phyloP scores from a whole-genome alignment of 495 filamentous ascomycete species.

The Trichocladium antarcticum region DNA sequence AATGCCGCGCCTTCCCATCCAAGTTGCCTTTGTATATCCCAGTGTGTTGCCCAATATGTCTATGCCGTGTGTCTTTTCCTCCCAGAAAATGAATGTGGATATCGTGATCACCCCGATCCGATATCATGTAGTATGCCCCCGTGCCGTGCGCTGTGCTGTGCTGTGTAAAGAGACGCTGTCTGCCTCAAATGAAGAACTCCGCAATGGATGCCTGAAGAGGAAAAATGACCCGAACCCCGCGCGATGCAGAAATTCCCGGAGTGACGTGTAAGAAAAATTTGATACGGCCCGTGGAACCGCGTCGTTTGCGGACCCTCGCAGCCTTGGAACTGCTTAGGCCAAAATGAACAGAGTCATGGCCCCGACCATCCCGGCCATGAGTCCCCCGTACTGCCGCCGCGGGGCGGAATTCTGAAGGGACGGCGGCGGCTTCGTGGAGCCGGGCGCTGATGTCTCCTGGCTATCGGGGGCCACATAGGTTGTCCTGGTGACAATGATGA shows the following conservation, averaged over 20 bases:
- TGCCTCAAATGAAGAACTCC: background rate
- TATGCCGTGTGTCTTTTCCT: background rate
- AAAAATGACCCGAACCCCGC: slow-evolving; percentile 1
- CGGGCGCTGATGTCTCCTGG: slow-evolving; percentile 1
- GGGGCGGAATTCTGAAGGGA: slow-evolving; percentile 29
- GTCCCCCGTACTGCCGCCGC: slow-evolving; percentile 10
- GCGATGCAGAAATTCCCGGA: slow-evolving; percentile 3
- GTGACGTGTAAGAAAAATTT: background rate
- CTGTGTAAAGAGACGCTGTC: background rate
- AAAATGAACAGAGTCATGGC: too few relatives aligned
- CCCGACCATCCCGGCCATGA: slow-evolving; percentile 22
- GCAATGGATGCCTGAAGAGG: slow-evolving; percentile 1
- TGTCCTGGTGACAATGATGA: slow-evolving; percentile 21
- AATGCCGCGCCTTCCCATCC: too few relatives aligned
- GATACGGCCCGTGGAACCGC: too few relatives aligned
- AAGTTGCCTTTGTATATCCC: background rate
- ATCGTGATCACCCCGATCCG: slow-evolving; percentile 2
- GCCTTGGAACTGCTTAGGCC: too few relatives aligned
- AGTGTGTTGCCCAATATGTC: background rate
- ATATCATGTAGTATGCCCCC: background rate
- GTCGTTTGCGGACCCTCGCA: too few relatives aligned
- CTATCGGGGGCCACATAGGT: slow-evolving; percentile 19
- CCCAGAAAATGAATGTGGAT: slow-evolving; percentile 5
- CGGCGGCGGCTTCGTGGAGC: slow-evolving; percentile 14
- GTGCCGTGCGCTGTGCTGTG: background rate